These are phyloP conservation scores for Citrus mangshanensis DNA, from an alignment of 345 rosid species.

Conservation along the genomic window DNA sequence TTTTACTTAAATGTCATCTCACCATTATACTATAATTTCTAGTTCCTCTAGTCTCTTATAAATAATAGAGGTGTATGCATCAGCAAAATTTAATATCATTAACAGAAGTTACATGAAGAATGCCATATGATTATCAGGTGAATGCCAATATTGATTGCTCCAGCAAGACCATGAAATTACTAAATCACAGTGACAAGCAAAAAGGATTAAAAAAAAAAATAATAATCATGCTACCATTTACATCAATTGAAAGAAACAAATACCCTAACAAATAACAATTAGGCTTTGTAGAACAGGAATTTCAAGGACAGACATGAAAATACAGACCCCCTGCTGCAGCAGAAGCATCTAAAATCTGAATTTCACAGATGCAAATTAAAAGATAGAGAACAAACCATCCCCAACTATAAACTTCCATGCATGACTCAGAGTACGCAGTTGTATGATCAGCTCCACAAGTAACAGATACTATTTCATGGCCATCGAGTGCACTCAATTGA, in stretches of 20 bases:
- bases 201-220: not conserved
- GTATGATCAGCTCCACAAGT: constrained; percentile 98
- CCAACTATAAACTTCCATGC: constrained; percentile 78
- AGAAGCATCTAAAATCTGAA: not conserved
- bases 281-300: not conserved
- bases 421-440: constrained; percentile 67
- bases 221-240: not conserved
- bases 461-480: constrained; percentile 56
- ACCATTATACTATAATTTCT: not conserved
- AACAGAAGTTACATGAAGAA: not conserved
- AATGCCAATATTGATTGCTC: not conserved
- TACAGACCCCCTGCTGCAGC: not conserved
- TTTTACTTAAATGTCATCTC: not conserved
- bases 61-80: not conserved
- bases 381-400: constrained; percentile 53
- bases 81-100: not conserved
- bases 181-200: not conserved
- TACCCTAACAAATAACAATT: not conserved
- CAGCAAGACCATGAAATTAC: not conserved
- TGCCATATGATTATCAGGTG: not conserved
- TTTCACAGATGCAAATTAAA: not conserved
- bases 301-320: not conserved
- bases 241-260: not conserved
- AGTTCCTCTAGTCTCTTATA: not conserved
- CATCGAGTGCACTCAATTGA: constrained; percentile 68